These are phyloP conservation scores for Furcasterigmium sp. DNA, from an alignment of 2,329 filamentous ascomycete species.

Conservation along the genomic window DNA sequence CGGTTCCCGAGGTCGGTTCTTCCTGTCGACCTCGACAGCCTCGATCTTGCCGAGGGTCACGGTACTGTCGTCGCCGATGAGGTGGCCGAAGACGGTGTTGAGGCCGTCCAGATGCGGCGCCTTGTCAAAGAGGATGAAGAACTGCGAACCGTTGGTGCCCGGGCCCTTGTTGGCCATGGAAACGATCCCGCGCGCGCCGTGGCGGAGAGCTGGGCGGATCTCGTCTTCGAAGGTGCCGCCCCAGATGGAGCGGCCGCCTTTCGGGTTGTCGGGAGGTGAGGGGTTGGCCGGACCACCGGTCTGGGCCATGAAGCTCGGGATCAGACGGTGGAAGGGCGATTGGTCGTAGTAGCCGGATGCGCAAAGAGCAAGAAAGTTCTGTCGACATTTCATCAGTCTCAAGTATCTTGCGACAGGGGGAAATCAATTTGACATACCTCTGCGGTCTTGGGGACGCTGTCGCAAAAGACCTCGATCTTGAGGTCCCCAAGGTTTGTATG, in stretches of 20 bases:
- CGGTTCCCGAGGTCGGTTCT: conserved; percentile 64
- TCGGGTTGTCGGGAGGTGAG: conserved; percentile 51
- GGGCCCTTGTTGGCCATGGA: conserved; percentile 78
- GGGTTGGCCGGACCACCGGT: conserved; percentile 59
- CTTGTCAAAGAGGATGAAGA: conserved; percentile 74
- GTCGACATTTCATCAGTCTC: conserved; percentile 30
- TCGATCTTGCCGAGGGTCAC: conserved; percentile 68
- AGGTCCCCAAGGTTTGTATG: conserved; percentile 87
- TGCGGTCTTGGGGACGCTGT: conserved; percentile 86
- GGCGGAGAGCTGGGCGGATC: conserved; percentile 64
- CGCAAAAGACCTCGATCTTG: conserved; percentile 95
- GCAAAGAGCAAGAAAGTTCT: conserved; percentile 87
- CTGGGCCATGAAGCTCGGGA: conserved; percentile 77
- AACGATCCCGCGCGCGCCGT: conserved; percentile 64
- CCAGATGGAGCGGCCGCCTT: conserved; percentile 70
- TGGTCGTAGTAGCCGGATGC: conserved; percentile 71
- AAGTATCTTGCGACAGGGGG: neutral
- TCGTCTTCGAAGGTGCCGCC: conserved; percentile 73
- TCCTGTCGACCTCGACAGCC: conserved; percentile 68
- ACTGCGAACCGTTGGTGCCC: conserved; percentile 71
- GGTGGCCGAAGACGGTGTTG: conserved; percentile 78
- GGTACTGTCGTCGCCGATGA: conserved; percentile 60
- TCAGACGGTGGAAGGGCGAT: conserved; percentile 75
- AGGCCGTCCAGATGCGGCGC: conserved; percentile 77
- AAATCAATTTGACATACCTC: conserved; percentile 48